Conservation (phyloP, 306 rosid species). For the Luffa acutangula region DNA sequence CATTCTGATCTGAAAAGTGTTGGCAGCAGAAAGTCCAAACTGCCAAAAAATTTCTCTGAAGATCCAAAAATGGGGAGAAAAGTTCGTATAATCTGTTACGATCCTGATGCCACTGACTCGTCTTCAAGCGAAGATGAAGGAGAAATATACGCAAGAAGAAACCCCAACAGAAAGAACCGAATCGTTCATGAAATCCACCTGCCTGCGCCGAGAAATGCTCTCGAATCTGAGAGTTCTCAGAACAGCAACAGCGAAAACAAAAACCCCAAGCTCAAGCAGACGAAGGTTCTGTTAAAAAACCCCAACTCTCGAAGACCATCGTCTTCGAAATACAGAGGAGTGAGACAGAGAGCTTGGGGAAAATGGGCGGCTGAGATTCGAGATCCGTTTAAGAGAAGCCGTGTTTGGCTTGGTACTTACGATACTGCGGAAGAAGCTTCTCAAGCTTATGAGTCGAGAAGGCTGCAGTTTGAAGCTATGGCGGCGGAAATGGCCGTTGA, state of each 20-base stretch:
- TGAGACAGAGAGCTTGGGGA: constrained; percentile 73
- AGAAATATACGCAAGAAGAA: neutral
- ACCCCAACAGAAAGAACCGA: neutral
- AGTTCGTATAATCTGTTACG: constrained; percentile 40
- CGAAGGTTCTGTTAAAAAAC: constrained; percentile 19
- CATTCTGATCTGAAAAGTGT: neutral
- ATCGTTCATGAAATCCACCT: constrained; percentile 24
- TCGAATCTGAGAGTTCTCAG: constrained; percentile 27
- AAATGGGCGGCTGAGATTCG: constrained; percentile 98
- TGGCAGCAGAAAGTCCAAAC: constrained; percentile 13
- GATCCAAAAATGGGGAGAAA: constrained; percentile 28
- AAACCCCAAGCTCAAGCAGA: constrained; percentile 3
- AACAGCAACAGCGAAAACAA: constrained; percentile 23
- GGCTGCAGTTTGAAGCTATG: constrained; percentile 33
- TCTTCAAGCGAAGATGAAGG: constrained; percentile 67
- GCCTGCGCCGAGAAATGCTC: constrained; percentile 7
- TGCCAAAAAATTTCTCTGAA: neutral
- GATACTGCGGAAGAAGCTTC: constrained; percentile 71
- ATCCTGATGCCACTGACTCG: constrained; percentile 72
- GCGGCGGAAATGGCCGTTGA: constrained; percentile 15
- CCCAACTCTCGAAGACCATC: constrained; percentile 9
- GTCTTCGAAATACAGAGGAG: constrained; percentile 48
- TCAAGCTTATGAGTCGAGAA: constrained; percentile 43
- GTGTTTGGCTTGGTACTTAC: constrained; percentile 79
- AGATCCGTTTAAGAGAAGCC: constrained; percentile 38